These are phyloP conservation scores for Fomitiporia mediterranea DNA, from an alignment of 1,284 basidiomycete genomes.

Conservation along the genomic window DNA sequence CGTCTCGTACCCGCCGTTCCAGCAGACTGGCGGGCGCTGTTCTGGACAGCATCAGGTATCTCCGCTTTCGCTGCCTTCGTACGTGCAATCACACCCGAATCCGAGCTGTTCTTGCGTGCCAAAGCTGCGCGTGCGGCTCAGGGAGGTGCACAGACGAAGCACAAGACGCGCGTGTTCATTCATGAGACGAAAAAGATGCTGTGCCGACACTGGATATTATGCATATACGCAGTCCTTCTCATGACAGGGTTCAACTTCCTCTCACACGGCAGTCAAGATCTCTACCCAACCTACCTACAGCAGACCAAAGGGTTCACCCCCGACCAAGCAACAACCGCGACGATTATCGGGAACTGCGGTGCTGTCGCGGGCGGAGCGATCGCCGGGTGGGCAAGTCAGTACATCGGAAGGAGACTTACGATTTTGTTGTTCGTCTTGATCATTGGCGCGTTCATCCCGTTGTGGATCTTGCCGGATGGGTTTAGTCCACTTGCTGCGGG, in stretches of 20 bases:
- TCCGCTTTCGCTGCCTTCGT: constrained; percentile 72
- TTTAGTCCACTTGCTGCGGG: constrained; percentile 69
- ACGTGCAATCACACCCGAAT: constrained; percentile 77
- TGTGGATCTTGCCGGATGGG: constrained; percentile 77
- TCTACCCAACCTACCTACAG: constrained; percentile 79
- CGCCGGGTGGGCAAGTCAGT: constrained; percentile 79
- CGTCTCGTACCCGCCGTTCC: constrained; percentile 54
- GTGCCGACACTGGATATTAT: constrained; percentile 79
- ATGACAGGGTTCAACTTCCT: constrained; percentile 93
- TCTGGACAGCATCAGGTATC: constrained; percentile 70
- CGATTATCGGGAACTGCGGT: constrained; percentile 88
- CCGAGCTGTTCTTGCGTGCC: constrained; percentile 66
- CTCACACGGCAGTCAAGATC: constrained; percentile 82
- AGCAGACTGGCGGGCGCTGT: constrained; percentile 57
- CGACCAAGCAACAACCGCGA: constrained; percentile 73
- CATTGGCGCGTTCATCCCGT: constrained; percentile 68
- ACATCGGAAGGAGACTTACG: constrained; percentile 83
- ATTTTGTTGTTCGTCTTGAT: constrained; percentile 66
- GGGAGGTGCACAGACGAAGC: constrained; percentile 37
- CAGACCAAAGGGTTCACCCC: constrained; percentile 52
- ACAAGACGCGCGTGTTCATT: constrained; percentile 72
- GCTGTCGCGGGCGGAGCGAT: constrained; percentile 75
- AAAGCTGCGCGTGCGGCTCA: constrained; percentile 40
- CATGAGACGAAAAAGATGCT: constrained; percentile 73
- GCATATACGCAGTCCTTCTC: constrained; percentile 78